phyloP scores from a whole-genome alignment of 495 filamentous ascomycete genomes.

The Thermochaetoides thermophila region DNA sequence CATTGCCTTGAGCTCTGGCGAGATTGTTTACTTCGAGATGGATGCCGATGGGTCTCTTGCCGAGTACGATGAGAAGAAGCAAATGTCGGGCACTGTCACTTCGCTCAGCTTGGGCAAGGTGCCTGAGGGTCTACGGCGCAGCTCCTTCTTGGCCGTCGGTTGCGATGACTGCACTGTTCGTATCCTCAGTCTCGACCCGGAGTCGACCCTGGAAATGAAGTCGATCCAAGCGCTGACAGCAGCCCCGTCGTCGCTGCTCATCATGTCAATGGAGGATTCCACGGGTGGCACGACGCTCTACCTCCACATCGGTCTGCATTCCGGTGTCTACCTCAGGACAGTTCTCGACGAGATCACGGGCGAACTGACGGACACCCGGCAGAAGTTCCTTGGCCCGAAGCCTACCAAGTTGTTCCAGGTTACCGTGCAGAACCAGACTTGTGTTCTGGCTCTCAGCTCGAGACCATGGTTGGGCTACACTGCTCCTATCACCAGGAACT shows the following conservation, averaged over 20 bases:
- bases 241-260: slow-evolving; percentile 74
- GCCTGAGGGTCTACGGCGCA: slow-evolving; percentile 71
- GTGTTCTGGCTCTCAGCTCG: slow-evolving; percentile 82
- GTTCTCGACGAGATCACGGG: slow-evolving; percentile 89
- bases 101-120: slow-evolving; percentile 88
- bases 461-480: slow-evolving; percentile 89
- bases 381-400: slow-evolving; percentile 82
- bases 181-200: slow-evolving; percentile 78
- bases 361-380: slow-evolving; percentile 84
- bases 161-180: slow-evolving; percentile 94
- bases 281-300: slow-evolving; percentile 65
- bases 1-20: slow-evolving; percentile 82
- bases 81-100: slow-evolving; percentile 93
- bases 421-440: slow-evolving; percentile 65
- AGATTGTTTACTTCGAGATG: slow-evolving; percentile 97
- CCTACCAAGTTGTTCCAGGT: slow-evolving; percentile 78
- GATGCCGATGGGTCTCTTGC: slow-evolving; percentile 79
- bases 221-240: slow-evolving; percentile 88
- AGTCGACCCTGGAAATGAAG: slow-evolving; percentile 78
- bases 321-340: slow-evolving; percentile 87
- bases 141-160: slow-evolving; percentile 84
- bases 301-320: slow-evolving; percentile 88
- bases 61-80: slow-evolving; percentile 88
- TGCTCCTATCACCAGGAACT: slow-evolving; percentile 63
- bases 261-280: slow-evolving; percentile 89